Evolutionary conservation across 2,329 filamentous ascomycete genomes (phyloP).

Genomic region (Fusarium chaquense): DNA sequence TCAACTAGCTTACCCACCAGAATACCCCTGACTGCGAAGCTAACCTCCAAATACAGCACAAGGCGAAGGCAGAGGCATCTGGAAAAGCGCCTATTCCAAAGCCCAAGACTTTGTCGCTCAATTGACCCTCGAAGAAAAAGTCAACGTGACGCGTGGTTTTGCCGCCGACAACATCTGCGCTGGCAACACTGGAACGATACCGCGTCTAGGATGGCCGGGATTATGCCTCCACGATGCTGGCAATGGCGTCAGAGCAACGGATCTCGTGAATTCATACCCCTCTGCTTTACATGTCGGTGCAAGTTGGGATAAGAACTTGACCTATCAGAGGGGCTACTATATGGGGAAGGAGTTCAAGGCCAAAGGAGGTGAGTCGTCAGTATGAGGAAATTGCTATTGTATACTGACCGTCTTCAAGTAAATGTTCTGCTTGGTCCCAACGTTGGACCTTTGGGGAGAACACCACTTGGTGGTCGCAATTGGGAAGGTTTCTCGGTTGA

Average conservation of each 20-base stretch:
- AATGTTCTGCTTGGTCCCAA: conserved; percentile 78
- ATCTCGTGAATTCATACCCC: conserved; percentile 62
- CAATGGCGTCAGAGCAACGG: conserved; percentile 62
- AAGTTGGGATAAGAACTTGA: conserved; percentile 66
- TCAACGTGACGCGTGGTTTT: conserved; percentile 64
- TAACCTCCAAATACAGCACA: conserved; percentile 23
- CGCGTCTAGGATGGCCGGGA: conserved; percentile 60
- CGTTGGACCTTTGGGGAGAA: conserved; percentile 77
- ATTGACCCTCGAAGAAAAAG: conserved; percentile 76
- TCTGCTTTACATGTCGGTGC: conserved; percentile 62
- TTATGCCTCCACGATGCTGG: conserved; percentile 64
- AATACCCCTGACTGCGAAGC: conserved; percentile 11
- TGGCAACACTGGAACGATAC: conserved; percentile 61
- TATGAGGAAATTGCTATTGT: fast-evolving
- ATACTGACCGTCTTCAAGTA: conserved; percentile 51
- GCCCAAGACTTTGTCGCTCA: conserved; percentile 68
- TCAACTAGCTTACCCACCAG: background rate
- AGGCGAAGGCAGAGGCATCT: conserved; percentile 52
- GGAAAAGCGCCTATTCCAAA: conserved; percentile 69
- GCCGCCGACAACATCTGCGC: conserved; percentile 65
- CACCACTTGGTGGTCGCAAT: conserved; percentile 76
- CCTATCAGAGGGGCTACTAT: conserved; percentile 62
- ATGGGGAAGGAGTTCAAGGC: conserved; percentile 69
- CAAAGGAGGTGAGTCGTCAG: conserved; percentile 64
- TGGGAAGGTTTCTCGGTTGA: conserved; percentile 83